Evolutionary conservation across 2,329 filamentous ascomycete genomes (phyloP), one percentile per base, ranked within the genome.

Genomic region (Hymenoscyphus scutula): DNA sequence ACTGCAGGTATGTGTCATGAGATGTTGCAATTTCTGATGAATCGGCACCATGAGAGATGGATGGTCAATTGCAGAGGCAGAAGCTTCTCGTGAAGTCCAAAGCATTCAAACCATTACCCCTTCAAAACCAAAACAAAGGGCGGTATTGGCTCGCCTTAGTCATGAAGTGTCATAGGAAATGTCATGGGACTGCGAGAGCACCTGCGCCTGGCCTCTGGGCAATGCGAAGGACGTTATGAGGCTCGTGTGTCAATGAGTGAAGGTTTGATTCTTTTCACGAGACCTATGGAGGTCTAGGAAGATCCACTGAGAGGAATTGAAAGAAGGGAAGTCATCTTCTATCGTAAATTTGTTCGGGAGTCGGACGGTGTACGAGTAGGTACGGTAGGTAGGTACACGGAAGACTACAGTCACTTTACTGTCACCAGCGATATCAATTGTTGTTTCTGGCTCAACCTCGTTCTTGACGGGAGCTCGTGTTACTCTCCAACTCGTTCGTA

Each of bases 1-100:
- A 66, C 63, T 69, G 69, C 68, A 70, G 34, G 58, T 56, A 54
- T 68, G 67, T 68, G 70, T 72, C 69, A 72, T 70, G 68, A 61
- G 65, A 69, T 68, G 67, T 38, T 54, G 37, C 53, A 45, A 59
- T 59, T 63, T 56, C 51, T 56, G 62, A 58, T 41, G 58, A 58
- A 61, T 51, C 45, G 53, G 54, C 45, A 57, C 51, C 37, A 29
- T 41, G 41, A 19, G 13, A 48, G 41, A 48, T 41, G 5, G 19
- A 19, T 10, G 41, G 41, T 48, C n/a, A 25, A 23, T 25, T 19
- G 10, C 23, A 23, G 41, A 48, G 10, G 41, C 41, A 23, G 32
- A 34, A 34, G 11, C 32, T 34, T 34, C 32, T 34, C 10, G 32
- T 13, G 32, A 13, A 13, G 6, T 13, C 32, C 11, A 34, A 34